A percentile compares a stretch with the other conserved stretches of the same genome.
Evolutionary conservation across 208 protist genomes (phyloP).

Genomic region (Trypanosoma lewisi): DNA sequence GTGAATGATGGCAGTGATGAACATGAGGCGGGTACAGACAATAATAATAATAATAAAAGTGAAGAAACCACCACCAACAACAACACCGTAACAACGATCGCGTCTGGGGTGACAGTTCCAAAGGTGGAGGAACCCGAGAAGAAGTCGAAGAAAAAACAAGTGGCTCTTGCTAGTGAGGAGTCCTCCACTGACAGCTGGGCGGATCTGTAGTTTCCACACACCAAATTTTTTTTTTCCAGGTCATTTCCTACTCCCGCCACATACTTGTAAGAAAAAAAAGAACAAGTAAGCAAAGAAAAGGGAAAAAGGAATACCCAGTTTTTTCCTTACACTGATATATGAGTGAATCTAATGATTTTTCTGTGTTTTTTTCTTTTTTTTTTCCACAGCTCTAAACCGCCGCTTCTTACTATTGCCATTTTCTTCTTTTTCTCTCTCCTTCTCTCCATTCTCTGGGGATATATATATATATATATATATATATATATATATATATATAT

Average conservation of each 20-base stretch:
- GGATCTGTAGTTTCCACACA: conserved; percentile 12
- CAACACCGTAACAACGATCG: not conserved
- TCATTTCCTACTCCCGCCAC: not conserved
- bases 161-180: not conserved
- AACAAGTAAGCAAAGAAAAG: not conserved
- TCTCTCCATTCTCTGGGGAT: too few species aligned
- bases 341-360: too few species aligned
- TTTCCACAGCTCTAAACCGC: too few species aligned
- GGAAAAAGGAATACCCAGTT: too few species aligned
- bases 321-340: too few species aligned
- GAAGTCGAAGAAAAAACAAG: not conserved
- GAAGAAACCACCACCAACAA: not conserved
- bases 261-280: not conserved
- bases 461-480: conserved; percentile 6
- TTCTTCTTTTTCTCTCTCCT: too few species aligned
- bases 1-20: not conserved
- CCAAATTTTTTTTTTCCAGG: not conserved
- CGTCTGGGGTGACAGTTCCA: not conserved
- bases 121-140: not conserved
- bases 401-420: too few species aligned
- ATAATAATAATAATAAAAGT: not conserved
- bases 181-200: conserved; percentile 24
- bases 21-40: not conserved
- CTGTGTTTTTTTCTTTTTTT: too few species aligned
- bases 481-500: conserved; percentile 7